Evolutionary conservation across 140 eudicot genomes (phyloP), one percentile per base, ranked within the genome.

Genomic region (Cichorium intybus): DNA sequence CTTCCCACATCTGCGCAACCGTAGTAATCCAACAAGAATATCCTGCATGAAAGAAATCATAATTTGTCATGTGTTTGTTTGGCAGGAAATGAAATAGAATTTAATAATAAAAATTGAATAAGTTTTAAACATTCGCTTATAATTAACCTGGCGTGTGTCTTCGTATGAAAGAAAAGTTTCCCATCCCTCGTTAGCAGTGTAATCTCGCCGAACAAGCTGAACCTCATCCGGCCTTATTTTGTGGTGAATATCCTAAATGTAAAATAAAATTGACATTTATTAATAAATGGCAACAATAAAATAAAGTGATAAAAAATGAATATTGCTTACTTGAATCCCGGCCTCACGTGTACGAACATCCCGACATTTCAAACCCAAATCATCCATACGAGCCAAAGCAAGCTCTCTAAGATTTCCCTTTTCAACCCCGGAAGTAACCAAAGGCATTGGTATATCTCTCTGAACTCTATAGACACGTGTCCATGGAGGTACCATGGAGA

Each of bases 311-410:
- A 27, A 43, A 50, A 15, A 16, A 4, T 8, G 7, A 54, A 27
- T 28, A 37, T 35, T 26, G 66, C 71, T 69, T 73, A 85, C 99
- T 87, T 93, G 99, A 76, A 93, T 93, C 34, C 99, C 99, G 68
- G 99, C 99, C 75, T 93, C 99, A 75, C 99, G 96, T n/a, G 99
- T 93, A 53, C 99, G 90, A 24, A 93, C 99, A 81, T 93, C 99
- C 48, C 99, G 81, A 43, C 99, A 93, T 80, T 93, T 93, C 68
- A 93, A 71, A 48, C 99, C 99, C 48, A 93, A 65, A 75, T 93
- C 99, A 79, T 88, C 97, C 99, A 93, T 93, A 66, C 99, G 82
- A 39, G 97, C 99, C 60, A 93, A 80, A 77, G 99, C 99, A 33
- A 93, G 77, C 72, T 93, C 99, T 43, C 99, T 82, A 29, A 93